Percentiles rank a stretch among this genome's conserved stretches.
These are phyloP conservation scores for Niveomyces coronatus DNA, from an alignment of 2,329 filamentous ascomycete genomes.

Conservation along the genomic window DNA sequence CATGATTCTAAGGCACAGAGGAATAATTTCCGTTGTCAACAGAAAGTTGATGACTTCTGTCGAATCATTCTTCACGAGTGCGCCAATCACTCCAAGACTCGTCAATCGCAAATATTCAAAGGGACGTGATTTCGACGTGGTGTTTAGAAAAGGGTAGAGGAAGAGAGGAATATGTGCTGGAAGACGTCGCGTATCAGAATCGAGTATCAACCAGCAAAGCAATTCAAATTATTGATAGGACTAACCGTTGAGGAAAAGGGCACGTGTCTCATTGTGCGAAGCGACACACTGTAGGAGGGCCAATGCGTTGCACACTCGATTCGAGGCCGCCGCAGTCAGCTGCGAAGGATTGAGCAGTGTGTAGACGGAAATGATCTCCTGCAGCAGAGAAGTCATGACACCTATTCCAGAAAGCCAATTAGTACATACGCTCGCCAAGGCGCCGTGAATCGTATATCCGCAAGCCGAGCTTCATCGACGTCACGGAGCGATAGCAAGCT, in stretches of 20 bases:
- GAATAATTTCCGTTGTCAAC: conserved; percentile 95
- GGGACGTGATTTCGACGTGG: conserved; percentile 92
- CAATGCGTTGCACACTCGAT: conserved; percentile 93
- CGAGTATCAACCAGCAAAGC: background rate
- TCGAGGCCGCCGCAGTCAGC: conserved; percentile 92
- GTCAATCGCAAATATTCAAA: conserved; percentile 97
- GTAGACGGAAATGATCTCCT: conserved; percentile 98
- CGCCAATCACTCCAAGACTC: conserved; percentile 91
- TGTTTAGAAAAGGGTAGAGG: conserved; percentile 96
- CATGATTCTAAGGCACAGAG: conserved; percentile 95
- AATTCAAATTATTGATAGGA: conserved; percentile 9
- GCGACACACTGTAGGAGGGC: conserved; percentile 94
- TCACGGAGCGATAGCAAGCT: conserved; percentile 16
- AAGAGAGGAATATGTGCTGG: conserved; percentile 94
- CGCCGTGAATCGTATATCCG: conserved; percentile 16
- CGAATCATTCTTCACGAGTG: conserved; percentile 96
- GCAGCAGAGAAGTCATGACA: conserved; percentile 94
- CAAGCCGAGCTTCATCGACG: conserved; percentile 7
- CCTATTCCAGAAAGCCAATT: conserved; percentile 39
- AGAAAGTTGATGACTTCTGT: conserved; percentile 99
- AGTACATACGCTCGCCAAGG: too few relatives aligned
- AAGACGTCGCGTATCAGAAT: conserved; percentile 8
- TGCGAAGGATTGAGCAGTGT: conserved; percentile 93
- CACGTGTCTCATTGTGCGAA: conserved; percentile 91
- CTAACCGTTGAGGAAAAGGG: conserved; percentile 84